Evolutionary conservation across 2,329 filamentous ascomycete species (phyloP).

Genomic region (Stagonosporopsis tanaceti): DNA sequence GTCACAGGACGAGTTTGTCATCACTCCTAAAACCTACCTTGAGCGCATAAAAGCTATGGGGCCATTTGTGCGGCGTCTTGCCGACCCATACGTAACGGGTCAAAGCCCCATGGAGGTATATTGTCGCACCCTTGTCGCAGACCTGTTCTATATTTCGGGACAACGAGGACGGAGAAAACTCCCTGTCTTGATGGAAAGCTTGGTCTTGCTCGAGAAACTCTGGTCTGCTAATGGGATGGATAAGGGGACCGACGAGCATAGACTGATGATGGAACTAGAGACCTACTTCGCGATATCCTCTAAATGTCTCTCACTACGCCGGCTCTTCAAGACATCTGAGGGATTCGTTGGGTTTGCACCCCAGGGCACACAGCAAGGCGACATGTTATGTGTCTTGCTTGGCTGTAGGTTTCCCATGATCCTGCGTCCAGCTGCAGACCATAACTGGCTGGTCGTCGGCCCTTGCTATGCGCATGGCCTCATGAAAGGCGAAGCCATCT

Average conservation of each 20-base stretch:
- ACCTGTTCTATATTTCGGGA: neutral
- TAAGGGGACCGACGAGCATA: neutral
- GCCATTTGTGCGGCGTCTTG: neutral
- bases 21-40: neutral
- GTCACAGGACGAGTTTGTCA: too few species aligned
- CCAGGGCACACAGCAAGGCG: neutral
- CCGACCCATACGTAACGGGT: neutral
- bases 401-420: neutral
- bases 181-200: neutral
- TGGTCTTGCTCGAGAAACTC: neutral
- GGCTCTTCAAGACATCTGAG: neutral
- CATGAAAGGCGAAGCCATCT: too few species aligned
- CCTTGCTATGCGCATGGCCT: too few species aligned
- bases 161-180: neutral
- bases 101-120: neutral
- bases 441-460: neutral
- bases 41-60: neutral
- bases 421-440: neutral
- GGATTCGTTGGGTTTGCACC: neutral
- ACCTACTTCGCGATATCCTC: neutral
- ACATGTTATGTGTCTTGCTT: neutral
- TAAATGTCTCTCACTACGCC: neutral
- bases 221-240: neutral
- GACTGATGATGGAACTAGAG: neutral
- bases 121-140: neutral